Evolutionary conservation across 306 rosid species (phyloP).

Genomic region (Cucumis cinereus): DNA sequence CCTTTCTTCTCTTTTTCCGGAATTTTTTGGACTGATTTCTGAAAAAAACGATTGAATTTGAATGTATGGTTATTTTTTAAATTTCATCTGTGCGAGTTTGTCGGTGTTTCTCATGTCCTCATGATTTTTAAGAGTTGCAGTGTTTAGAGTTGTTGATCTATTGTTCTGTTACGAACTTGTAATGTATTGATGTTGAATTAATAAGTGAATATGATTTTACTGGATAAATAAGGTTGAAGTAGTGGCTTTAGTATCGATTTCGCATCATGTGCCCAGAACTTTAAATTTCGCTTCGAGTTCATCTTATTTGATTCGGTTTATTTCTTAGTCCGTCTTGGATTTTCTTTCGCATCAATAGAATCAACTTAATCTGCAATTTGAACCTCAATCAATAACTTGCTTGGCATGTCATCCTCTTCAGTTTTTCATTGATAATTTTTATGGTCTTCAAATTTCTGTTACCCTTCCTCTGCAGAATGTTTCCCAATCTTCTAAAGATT

Average conservation of each 20-base stretch:
- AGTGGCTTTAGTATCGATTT: not conserved
- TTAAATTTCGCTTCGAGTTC: not conserved
- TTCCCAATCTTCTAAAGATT: not conserved
- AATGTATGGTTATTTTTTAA: not conserved
- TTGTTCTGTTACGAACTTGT: not conserved
- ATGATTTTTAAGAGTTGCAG: not conserved
- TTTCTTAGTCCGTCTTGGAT: not conserved
- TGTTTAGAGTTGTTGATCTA: not conserved
- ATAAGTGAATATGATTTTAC: not conserved
- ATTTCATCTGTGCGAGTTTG: not conserved
- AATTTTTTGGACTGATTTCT: not conserved
- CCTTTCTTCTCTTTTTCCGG: too few relatives aligned
- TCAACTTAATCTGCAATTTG: not conserved
- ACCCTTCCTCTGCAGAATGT: not conserved
- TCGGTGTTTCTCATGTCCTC: not conserved
- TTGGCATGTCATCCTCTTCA: not conserved
- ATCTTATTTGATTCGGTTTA: not conserved
- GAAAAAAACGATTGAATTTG: not conserved
- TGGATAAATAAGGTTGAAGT: not conserved
- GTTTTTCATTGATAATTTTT: not conserved
- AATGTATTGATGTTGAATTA: not conserved
- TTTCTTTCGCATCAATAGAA: not conserved
- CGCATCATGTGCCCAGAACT: not conserved
- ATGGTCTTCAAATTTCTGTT: not conserved
- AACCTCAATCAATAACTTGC: not conserved